Base-by-base conservation (phyloP, 768 basidiomycete genomes). In the Hygrophorus pudorinus region DNA sequence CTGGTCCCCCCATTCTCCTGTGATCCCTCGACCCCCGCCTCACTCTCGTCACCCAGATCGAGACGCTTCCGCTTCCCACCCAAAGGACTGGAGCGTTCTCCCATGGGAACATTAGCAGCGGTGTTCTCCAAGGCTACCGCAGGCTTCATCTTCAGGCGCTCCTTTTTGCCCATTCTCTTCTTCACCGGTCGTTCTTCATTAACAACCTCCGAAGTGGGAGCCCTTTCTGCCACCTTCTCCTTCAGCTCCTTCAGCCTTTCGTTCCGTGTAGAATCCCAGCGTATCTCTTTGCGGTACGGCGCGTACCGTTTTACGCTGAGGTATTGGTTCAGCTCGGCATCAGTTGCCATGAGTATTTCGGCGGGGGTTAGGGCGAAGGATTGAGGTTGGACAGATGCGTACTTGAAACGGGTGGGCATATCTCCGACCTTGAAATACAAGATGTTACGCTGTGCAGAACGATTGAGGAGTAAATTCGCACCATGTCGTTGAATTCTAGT, bases 401-500 rank as follows among this genome's bases (percentile, higher is more conserved):
- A 99, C 60, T 85, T 82, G 76, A 99, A 99, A 9, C 90, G 83
- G 0, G 92, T 98, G 2, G 91, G 83, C 56, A 92, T 66, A 57
- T 81, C 88, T 5, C 81, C 92, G 41, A 94, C 81, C 93, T 93
- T 55, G 17, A 51, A 12, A 41, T 7, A 28, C 45, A 36, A 46
- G 33, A 27, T 21, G 17, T 40, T 42, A 43, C 21, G n/a, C 12
- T 4, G 6, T 5, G 20, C 14, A 35, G 45, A 28, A 35, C 8
- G 42, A 38, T 4, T 7, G 24, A 11, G 42, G 11, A 34, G 41
- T 20, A 28, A 44, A 24, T 39, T 31, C 81, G 55, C 48, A 92
- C 93, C 69, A 97, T 76, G 55, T 94, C 93, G 60, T 97, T 97
- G 67, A 97, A 94, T 48, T 97, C 94, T 13, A 98, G 70, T 29